These are phyloP conservation scores for Diaporthe destruens DNA, from an alignment of 2,329 filamentous ascomycete species.

Conservation along the genomic window DNA sequence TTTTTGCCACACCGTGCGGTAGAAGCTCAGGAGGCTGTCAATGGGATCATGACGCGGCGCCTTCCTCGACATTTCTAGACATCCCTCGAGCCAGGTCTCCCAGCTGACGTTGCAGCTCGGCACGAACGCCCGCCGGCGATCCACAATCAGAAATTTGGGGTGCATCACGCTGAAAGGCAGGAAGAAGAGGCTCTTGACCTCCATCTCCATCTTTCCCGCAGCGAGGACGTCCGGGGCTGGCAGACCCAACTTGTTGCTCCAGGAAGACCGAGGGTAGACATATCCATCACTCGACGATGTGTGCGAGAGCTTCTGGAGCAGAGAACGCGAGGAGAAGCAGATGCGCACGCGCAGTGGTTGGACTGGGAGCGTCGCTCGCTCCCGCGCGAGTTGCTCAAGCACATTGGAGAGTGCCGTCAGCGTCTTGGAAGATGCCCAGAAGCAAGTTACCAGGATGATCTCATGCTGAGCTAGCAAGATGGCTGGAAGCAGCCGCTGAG, in stretches of 20 bases:
- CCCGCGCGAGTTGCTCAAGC: slow-evolving; percentile 68
- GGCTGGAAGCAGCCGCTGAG: slow-evolving; percentile 68
- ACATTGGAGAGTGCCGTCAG: slow-evolving; percentile 68
- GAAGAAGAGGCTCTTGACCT: slow-evolving; percentile 83
- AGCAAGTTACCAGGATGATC: slow-evolving; percentile 83
- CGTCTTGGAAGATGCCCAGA: slow-evolving; percentile 79
- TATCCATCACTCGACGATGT: slow-evolving; percentile 73
- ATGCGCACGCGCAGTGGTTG: slow-evolving; percentile 72
- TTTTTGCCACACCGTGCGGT: slow-evolving; percentile 74
- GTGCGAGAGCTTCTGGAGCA: slow-evolving; percentile 82
- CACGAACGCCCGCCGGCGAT: slow-evolving; percentile 74
- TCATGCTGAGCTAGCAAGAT: slow-evolving; percentile 72
- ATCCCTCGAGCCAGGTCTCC: slow-evolving; percentile 90
- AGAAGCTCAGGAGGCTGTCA: slow-evolving; percentile 73
- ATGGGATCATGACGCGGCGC: slow-evolving; percentile 66
- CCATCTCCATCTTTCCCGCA: slow-evolving; percentile 73
- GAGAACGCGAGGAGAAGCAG: slow-evolving; percentile 80
- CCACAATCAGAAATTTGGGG: slow-evolving; percentile 83
- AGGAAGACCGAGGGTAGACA: slow-evolving; percentile 69
- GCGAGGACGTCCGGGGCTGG: slow-evolving; percentile 65
- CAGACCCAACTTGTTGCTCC: slow-evolving; percentile 73
- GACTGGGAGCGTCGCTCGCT: slow-evolving; percentile 22
- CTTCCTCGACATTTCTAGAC: slow-evolving; percentile 67
- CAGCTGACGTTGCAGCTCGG: slow-evolving; percentile 89
- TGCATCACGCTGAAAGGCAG: slow-evolving; percentile 89